Evolutionary conservation across 1,139 yeast genomes (phyloP), one percentile per base, ranked within the genome.

Genomic region (Suhomyces yuchorum): DNA sequence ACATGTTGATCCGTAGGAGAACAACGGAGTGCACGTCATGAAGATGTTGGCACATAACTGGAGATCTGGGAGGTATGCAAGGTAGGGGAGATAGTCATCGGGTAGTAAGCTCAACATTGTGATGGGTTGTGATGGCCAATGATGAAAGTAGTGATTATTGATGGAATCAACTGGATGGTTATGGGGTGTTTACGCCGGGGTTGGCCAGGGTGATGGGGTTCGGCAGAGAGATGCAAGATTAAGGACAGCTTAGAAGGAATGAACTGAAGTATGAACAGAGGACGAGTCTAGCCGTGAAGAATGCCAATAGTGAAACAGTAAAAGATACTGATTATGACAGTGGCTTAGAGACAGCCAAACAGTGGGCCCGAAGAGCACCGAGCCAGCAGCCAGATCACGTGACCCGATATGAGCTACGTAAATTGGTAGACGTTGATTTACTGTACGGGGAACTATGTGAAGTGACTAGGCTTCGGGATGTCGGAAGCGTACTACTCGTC

Each of bases 1-100:
- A 37, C 91, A 80, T 0, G 97, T 89, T 20, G 95, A 81, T 2
- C 96, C 96, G 60, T 91, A 91, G 7, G 96, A 87, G 51, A 90
- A 79, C 38, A 91, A 63, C 2, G 97, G 97, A 0, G 93, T 85
- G 61, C 84, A 80, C 14, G 92, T 80, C 62, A 87, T 80, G 55
- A 75, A 66, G 43, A 71, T 51, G 54, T 78, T 78, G 43, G 72
- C 70, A 38, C 69, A 62, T 14, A 69, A 65, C 40, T 77, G 78
- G 34, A 75, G 48, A 49, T 73, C 76, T 4, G 83, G 83, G 12
- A 77, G 60, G 48, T 69, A 71, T 43, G 73, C 81, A 37, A 60
- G 67, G 52, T 65, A 67, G 12, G 56, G 55, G n/a, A 52, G 54
- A 47, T 61, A 61, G 43, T 60, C 63, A 22, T 61, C 63, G 2